Conservation (phyloP, 129 eudicot species). For the Helianthus annuus region DNA sequence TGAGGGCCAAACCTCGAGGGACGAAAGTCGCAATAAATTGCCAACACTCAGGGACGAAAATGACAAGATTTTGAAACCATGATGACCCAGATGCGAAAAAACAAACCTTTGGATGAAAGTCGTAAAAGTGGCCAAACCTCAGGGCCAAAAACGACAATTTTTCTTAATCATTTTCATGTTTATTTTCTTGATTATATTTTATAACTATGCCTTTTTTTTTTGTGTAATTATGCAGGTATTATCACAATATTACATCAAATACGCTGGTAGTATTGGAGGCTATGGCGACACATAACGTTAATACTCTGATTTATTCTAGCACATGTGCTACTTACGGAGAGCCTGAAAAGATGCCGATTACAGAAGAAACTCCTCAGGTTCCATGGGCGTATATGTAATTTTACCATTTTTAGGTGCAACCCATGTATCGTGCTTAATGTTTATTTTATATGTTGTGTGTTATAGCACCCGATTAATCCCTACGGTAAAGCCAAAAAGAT, state of each 20-base stretch:
- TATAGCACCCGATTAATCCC: constrained; percentile 73
- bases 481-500: constrained; percentile 89
- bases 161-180: neutral
- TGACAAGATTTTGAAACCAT: too few species aligned
- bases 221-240: constrained; percentile 51
- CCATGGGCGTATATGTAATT: neutral
- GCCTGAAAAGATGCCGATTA: constrained; percentile 89
- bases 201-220: neutral
- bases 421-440: neutral
- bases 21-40: too few species aligned
- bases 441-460: constrained; percentile 8
- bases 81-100: too few species aligned
- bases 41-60: too few species aligned
- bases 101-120: too few species aligned
- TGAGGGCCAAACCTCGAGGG: too few species aligned
- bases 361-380: constrained; percentile 94
- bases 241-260: constrained; percentile 90
- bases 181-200: neutral
- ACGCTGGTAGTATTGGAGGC: constrained; percentile 77
- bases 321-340: constrained; percentile 95
- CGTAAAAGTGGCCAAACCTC: too few species aligned
- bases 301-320: constrained; percentile 76
- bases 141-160: too few species aligned
- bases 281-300: constrained; percentile 65
- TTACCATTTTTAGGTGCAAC: neutral